These are phyloP conservation scores for Alternaria arborescens DNA, from an alignment of 2,329 filamentous ascomycete genomes.

Conservation along the genomic window DNA sequence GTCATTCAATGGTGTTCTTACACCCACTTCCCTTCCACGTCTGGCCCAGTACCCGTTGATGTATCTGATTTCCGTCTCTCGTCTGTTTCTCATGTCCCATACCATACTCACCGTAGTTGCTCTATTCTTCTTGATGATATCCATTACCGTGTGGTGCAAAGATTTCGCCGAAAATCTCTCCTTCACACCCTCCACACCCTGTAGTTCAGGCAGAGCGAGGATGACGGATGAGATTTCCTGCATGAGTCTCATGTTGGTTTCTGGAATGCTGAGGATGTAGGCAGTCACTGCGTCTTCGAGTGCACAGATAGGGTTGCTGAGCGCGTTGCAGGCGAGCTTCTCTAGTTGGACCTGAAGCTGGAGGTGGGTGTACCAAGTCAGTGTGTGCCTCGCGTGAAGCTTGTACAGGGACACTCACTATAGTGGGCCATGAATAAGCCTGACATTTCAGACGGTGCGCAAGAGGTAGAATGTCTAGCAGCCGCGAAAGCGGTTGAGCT, in stretches of 20 bases:
- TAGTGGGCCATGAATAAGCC: constrained; percentile 3
- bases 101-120: constrained; percentile 6
- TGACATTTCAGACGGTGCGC: background rate
- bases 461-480: constrained; percentile 5
- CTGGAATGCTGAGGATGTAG: constrained; percentile 14
- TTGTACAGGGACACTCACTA: background rate
- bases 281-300: constrained; percentile 9
- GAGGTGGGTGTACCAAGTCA: background rate
- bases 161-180: constrained; percentile 8
- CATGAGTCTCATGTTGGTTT: constrained; percentile 6
- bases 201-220: constrained; percentile 9
- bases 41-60: constrained; percentile 17
- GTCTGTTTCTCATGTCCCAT: constrained; percentile 12
- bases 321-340: constrained; percentile 8
- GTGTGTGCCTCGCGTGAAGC: background rate
- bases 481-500: background rate
- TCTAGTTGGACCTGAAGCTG: constrained; percentile 2
- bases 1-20: constrained; percentile 15
- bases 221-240: constrained; percentile 14
- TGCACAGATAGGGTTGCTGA: constrained; percentile 15
- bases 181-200: constrained; percentile 1
- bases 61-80: constrained; percentile 8
- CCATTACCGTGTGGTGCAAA: constrained; percentile 3
- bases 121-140: constrained; percentile 5
- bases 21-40: constrained; percentile 6